Conservation (phyloP, 2,329 filamentous ascomycete species). For the Aspergillus vadensis region DNA sequence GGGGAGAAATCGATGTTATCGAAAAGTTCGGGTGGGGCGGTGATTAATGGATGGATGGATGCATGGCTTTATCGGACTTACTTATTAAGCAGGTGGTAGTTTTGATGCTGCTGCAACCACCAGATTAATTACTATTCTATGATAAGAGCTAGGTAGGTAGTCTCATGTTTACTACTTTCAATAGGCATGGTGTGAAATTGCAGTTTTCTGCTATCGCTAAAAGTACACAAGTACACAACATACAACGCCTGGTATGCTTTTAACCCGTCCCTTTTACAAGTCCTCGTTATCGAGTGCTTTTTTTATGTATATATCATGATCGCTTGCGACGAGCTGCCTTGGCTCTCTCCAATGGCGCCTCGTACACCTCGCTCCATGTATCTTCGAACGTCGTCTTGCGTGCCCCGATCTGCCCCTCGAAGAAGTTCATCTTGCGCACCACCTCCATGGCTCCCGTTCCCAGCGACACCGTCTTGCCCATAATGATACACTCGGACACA, state of each 20-base stretch:
- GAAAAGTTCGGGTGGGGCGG: neutral
- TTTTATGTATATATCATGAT: neutral
- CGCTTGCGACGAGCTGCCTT: slow-evolving; percentile 13
- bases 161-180: no score
- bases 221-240: neutral
- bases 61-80: neutral
- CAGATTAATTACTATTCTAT: no score
- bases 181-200: neutral
- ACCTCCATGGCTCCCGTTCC: slow-evolving; percentile 93
- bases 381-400: slow-evolving; percentile 71
- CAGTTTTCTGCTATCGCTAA: neutral
- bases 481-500: slow-evolving; percentile 95
- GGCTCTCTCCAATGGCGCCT: slow-evolving; percentile 11
- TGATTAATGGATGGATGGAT: neutral
- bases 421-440: slow-evolving; percentile 72
- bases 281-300: no score
- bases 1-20: slow-evolving; percentile 3
- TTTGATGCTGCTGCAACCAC: no score
- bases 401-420: slow-evolving; percentile 58
- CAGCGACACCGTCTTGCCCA: slow-evolving; percentile 90
- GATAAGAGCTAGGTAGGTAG: no score
- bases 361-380: slow-evolving; percentile 37
- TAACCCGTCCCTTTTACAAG: slow-evolving; percentile 11
- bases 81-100: neutral
- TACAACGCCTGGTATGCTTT: slow-evolving; percentile 9